Conservation (phyloP, 495 filamentous ascomycete genomes). For the Daldinia concentrica region DNA sequence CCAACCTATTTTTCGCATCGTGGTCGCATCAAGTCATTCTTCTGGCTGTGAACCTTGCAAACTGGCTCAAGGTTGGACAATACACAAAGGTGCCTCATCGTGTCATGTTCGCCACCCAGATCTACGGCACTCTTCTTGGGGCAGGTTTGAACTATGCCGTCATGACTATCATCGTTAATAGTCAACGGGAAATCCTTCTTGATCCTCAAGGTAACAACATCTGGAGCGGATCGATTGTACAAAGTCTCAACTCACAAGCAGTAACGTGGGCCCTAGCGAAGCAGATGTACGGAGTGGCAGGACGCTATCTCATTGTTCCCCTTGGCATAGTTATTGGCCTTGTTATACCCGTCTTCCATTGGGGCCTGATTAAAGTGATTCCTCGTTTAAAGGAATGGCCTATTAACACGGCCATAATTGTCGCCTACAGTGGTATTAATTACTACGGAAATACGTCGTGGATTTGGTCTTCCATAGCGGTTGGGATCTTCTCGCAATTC, state of each 20-base stretch:
- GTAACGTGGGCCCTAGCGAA: constrained; percentile 55
- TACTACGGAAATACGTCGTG: constrained; percentile 56
- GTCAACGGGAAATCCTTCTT: constrained; percentile 45
- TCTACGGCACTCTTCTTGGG: constrained; percentile 54
- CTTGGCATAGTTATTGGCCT: constrained; percentile 57
- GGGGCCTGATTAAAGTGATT: constrained; percentile 51
- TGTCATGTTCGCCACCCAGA: constrained; percentile 53
- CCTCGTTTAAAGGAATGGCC: constrained; percentile 43
- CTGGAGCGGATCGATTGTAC: constrained; percentile 50
- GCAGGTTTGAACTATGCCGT: constrained; percentile 55
- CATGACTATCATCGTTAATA: constrained; percentile 51
- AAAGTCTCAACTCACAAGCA: constrained; percentile 54
- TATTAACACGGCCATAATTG: constrained; percentile 55
- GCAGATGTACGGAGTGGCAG: constrained; percentile 49
- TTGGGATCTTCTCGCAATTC: constrained; percentile 60
- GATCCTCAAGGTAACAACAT: constrained; percentile 49
- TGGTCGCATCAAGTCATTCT: constrained; percentile 44
- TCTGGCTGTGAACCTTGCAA: constrained; percentile 49
- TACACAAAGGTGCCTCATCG: constrained; percentile 57
- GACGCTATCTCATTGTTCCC: constrained; percentile 56
- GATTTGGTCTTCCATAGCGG: constrained; percentile 49
- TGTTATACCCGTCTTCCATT: constrained; percentile 52
- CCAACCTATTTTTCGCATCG: constrained; percentile 53
- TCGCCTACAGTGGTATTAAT: constrained; percentile 56
- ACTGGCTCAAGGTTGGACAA: constrained; percentile 51